phyloP scores from a whole-genome alignment of 495 filamentous ascomycete genomes.

The Trichocladium antarcticum region DNA sequence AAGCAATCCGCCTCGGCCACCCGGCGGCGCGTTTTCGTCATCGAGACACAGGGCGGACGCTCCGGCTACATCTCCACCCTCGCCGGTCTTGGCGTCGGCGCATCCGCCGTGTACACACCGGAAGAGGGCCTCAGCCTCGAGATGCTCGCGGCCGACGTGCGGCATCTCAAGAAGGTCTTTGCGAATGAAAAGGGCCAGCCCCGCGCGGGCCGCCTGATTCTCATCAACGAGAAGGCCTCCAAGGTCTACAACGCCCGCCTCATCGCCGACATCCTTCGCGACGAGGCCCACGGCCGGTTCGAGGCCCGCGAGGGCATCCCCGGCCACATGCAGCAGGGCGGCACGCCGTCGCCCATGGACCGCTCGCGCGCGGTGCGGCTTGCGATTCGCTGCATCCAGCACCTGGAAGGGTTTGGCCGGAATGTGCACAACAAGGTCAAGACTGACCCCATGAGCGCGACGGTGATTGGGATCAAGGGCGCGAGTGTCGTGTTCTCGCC shows the following conservation, averaged over 20 bases:
- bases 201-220: constrained; percentile 84
- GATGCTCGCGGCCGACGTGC: constrained; percentile 86
- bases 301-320: constrained; percentile 90
- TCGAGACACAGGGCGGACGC: constrained; percentile 92
- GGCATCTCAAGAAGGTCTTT: constrained; percentile 79
- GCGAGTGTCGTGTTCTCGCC: constrained; percentile 77
- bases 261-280: constrained; percentile 88
- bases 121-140: constrained; percentile 91
- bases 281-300: constrained; percentile 84
- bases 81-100: constrained; percentile 78
- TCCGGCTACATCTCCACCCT: constrained; percentile 92
- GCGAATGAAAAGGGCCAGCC: constrained; percentile 76
- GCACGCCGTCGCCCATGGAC: constrained; percentile 90
- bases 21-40: constrained; percentile 86
- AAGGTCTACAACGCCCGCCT: constrained; percentile 84
- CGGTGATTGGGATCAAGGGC: constrained; percentile 87
- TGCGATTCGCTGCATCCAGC: constrained; percentile 82
- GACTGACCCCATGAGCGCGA: constrained; percentile 54
- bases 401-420: constrained; percentile 66
- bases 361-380: constrained; percentile 83
- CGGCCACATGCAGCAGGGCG: constrained; percentile 94
- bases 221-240: constrained; percentile 87
- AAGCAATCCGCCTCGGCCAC: constrained; percentile 92
- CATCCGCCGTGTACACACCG: constrained; percentile 92
- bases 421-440: constrained; percentile 56